Conservation (phyloP, 257 asterid genomes). For the Solanum lycopersicoides region DNA sequence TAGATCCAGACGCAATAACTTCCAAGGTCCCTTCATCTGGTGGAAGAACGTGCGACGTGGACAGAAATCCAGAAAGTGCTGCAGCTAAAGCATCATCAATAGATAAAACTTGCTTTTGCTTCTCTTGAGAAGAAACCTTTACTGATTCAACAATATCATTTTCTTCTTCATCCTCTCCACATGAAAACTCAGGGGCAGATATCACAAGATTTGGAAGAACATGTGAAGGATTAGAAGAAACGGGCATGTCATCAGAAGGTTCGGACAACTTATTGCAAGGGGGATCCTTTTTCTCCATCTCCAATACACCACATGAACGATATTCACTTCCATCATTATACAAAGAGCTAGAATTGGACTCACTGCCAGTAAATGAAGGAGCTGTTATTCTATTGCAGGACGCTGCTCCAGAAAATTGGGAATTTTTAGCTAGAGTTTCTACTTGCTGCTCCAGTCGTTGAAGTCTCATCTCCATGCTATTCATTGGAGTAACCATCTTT, state of each 20-base stretch:
- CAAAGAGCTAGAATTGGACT: constrained; percentile 50
- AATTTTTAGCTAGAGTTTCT: constrained; percentile 42
- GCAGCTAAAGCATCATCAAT: constrained; percentile 86
- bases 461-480: constrained; percentile 72
- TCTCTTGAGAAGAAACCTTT: constrained; percentile 24
- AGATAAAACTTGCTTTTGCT: constrained; percentile 35
- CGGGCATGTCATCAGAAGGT: constrained; percentile 14
- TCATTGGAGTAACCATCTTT: constrained; percentile 74
- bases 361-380: constrained; percentile 66
- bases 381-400: constrained; percentile 51
- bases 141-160: constrained; percentile 18
- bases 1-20: neutral
- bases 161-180: constrained; percentile 46
- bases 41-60: constrained; percentile 6
- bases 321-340: constrained; percentile 27
- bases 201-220: constrained; percentile 48
- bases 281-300: constrained; percentile 31
- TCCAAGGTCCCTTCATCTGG: constrained; percentile 2
- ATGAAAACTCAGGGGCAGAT: constrained; percentile 66
- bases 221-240: constrained; percentile 7
- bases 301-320: constrained; percentile 26
- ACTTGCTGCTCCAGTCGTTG: constrained; percentile 68
- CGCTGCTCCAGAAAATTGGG: constrained; percentile 29
- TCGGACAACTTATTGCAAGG: constrained; percentile 19
- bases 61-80: constrained; percentile 63